Percentiles rank a stretch among this genome's conserved stretches.
Evolutionary conservation across 2,329 filamentous ascomycete genomes (phyloP).

Genomic region (Phaeoacremonium minimum): DNA sequence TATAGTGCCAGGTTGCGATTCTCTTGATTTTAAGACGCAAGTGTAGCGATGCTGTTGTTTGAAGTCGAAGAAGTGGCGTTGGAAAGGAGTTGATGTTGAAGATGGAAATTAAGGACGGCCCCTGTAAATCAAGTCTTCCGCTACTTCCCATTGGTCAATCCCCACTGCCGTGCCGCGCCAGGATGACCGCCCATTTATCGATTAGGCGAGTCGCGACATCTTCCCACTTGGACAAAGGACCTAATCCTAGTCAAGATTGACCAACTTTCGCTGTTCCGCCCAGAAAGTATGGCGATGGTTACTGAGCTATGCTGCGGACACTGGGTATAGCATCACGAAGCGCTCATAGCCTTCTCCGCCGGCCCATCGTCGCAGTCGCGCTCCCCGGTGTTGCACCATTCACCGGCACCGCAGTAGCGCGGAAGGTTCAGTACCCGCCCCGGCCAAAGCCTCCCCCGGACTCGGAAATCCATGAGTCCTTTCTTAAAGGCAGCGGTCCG

Average conservation of each 20-base stretch:
- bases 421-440: conserved; percentile 58
- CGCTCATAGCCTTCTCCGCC: background rate
- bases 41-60: too few species aligned
- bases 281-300: too few species aligned
- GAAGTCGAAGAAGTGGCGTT: too few species aligned
- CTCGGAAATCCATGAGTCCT: conserved; percentile 75
- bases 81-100: too few species aligned
- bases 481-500: conserved; percentile 86
- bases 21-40: too few species aligned
- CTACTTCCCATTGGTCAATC: too few species aligned
- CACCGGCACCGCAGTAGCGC: conserved; percentile 20
- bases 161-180: background rate
- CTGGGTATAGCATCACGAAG: background rate
- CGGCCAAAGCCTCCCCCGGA: conserved; percentile 70
- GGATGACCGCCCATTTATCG: background rate
- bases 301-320: background rate
- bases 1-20: too few species aligned
- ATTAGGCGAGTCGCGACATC: background rate
- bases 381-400: conserved; percentile 15
- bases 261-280: too few species aligned
- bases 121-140: too few species aligned
- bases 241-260: too few species aligned
- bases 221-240: too few species aligned
- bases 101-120: too few species aligned
- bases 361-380: background rate